Evolutionary conservation across 495 filamentous ascomycete species (phyloP).

Genomic region (Parmelia sp.): DNA sequence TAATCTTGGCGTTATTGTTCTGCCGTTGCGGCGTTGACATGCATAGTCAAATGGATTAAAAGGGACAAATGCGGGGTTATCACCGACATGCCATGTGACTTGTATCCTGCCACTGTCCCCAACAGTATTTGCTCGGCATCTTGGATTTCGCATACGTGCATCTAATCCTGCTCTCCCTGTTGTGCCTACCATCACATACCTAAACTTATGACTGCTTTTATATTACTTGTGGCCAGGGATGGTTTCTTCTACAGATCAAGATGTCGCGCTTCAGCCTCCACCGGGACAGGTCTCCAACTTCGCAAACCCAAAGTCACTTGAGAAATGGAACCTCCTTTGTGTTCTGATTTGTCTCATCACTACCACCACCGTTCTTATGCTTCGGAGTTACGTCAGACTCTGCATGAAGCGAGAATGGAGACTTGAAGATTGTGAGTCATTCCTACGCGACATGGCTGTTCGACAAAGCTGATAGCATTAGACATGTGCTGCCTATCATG

Average conservation of each 20-base stretch:
- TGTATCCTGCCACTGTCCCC: too few relatives aligned
- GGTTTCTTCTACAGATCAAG: conserved; percentile 3
- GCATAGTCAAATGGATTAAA: too few relatives aligned
- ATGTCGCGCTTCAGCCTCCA: conserved; percentile 23
- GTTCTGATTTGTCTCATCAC: conserved; percentile 22
- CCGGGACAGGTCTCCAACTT: conserved; percentile 24
- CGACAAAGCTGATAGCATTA: conserved; percentile 1
- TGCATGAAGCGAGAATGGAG: conserved; percentile 27
- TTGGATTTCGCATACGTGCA: too few relatives aligned
- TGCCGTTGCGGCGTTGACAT: too few relatives aligned
- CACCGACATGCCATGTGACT: too few relatives aligned
- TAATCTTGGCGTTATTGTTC: too few relatives aligned
- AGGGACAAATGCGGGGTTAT: too few relatives aligned
- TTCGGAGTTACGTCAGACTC: conserved; percentile 27
- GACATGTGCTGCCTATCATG: conserved; percentile 19
- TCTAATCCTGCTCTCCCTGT: not conserved
- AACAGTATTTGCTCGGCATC: too few relatives aligned
- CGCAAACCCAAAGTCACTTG: conserved; percentile 24
- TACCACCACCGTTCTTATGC: conserved; percentile 20
- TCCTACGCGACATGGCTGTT: not conserved
- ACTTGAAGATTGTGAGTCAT: conserved; percentile 30
- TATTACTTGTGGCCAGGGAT: not conserved
- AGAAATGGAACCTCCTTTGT: conserved; percentile 24
- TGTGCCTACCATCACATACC: not conserved
- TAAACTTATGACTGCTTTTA: not conserved